Evolutionary conservation across 306 rosid species (phyloP), one percentile per base, ranked within the genome.

Genomic region (Cicer pinnatifidum): DNA sequence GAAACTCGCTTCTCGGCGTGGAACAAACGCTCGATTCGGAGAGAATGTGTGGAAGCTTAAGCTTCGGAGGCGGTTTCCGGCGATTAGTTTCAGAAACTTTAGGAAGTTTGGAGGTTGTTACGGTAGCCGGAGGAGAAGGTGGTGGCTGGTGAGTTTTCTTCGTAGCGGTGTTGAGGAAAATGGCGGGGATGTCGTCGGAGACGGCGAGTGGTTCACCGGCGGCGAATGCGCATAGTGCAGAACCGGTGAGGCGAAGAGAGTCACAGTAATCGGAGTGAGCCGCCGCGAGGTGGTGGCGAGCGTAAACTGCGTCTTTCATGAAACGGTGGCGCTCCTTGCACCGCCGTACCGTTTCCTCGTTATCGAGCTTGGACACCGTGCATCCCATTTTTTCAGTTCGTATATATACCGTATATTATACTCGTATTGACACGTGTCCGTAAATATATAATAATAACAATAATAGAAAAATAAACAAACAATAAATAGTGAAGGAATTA

Each of bases 221-320:
- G 28, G 97, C 88, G 66, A 94, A 94, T 11, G 87, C 69, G 46
- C 43, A 75, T 38, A 94, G 91, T 19, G 96, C 92, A 10, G 90
- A 73, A 80, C 96, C 97, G 9, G 95, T 94, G 52, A 71, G 84
- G 46, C 96, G 95, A 85, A 94, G 96, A 28, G 87, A 94, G 63
- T 88, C 85, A 76, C 91, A 84, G 80, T 94, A 94, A 76, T 94
- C 97, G 33, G 96, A 86, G 61, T 94, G 99, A 4, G 99, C 96
- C 7, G 99, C 89, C 2, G 99, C 96, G 13, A 94, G 83, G 81
- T 91, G 96, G 81, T 91, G 89, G 73, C 99, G 97, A 0, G 99
- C 87, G 64, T 41, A 69, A 7, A 94, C 90, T 1, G 97, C 91
- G 39, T 88, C 89, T 62, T 81, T 91, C 83, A 94, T 94, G 1